Base-by-base conservation (phyloP, 2,329 filamentous ascomycete genomes). In the Colletotrichum lini region DNA sequence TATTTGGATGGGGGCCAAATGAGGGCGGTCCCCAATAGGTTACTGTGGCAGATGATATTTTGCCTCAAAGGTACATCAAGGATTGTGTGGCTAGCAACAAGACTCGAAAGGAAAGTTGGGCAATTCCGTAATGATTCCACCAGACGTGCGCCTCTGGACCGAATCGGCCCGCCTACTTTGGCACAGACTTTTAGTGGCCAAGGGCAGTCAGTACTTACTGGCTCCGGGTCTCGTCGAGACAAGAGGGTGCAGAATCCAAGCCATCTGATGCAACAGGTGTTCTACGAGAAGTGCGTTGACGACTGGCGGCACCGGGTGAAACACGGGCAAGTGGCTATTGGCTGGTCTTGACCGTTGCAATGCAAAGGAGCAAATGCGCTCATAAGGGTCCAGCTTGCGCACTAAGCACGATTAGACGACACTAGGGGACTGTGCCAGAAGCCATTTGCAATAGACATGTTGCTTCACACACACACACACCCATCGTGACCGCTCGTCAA, bases 361-460 rank as follows among this genome's bases (percentile, higher is more conserved):
- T 59, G 30, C 65, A 65, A 42, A 63, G 58, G 67, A 45, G 57
- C 57, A 56, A 38, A 65, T 23, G 26, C 13, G 44, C 38, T 59
- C 53, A 44, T 72, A 58, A 62, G 69, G 69, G 69, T 72, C 65
- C 65, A 69, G 49, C 47, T 72, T 42, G 56, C 38, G 52, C 21
- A 64, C 65, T 69, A 72, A 65, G 45, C 54, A 63, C 58, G 53
- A 64, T 69, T 69, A 69, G 69, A 69, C 57, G 53, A 59, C 47
- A 68, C 65, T 72, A 69, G 45, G 21, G 47, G 30, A 58, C 49
- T 68, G 45, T 68, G 65, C 59, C 65, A 69, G 59, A 54, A 45
- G 30, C 47, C 35, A 59, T 68, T 68, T 69, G 15, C 52, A 30
- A 63, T 26, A 44, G 53, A 58, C 30, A 53, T 68, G 8, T 35